Percentiles rank a stretch among this genome's conserved stretches.
Conservation (phyloP, 2,329 filamentous ascomycete genomes). For the Fusarium bulbicola region DNA sequence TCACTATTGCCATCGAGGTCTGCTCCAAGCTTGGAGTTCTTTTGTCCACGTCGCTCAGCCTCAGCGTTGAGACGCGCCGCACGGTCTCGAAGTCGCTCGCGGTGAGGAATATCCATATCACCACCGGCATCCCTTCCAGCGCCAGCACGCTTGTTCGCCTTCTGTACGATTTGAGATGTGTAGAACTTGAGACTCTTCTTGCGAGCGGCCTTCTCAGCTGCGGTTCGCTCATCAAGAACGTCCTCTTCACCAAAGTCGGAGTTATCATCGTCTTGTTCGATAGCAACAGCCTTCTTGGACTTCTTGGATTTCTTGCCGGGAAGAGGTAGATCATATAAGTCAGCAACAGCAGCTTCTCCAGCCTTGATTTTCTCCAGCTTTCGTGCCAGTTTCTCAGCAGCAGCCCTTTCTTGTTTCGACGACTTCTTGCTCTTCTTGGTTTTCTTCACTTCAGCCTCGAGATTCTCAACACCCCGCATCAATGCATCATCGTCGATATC, state of each 20-base stretch:
- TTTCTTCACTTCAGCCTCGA: constrained; percentile 40
- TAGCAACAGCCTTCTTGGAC: constrained; percentile 43
- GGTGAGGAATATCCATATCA: constrained; percentile 84
- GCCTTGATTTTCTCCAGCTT: constrained; percentile 62
- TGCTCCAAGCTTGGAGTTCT: constrained; percentile 68
- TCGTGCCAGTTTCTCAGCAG: constrained; percentile 52
- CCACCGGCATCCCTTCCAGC: constrained; percentile 80
- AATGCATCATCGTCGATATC: constrained; percentile 39
- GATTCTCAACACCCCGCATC: constrained; percentile 33
- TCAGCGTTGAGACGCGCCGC: constrained; percentile 88
- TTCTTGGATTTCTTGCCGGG: constrained; percentile 58
- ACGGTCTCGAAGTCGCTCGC: constrained; percentile 86
- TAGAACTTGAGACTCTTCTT: constrained; percentile 97
- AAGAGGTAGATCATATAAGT: constrained; percentile 71
- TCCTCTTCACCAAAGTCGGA: constrained; percentile 97
- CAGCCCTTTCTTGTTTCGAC: constrained; percentile 49
- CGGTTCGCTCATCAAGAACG: constrained; percentile 77
- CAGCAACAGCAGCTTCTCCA: constrained; percentile 75
- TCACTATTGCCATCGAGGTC: constrained; percentile 75
- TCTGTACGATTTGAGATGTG: constrained; percentile 96
- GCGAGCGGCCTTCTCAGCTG: constrained; percentile 85
- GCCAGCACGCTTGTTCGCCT: constrained; percentile 83
- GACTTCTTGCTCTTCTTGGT: constrained; percentile 43
- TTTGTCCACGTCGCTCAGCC: constrained; percentile 82
- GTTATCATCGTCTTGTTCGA: constrained; percentile 65